Percentiles rank a stretch among this genome's conserved stretches.
phyloP scores from a whole-genome alignment of 805 yeast species.

The Saccharomyces mikatae region DNA sequence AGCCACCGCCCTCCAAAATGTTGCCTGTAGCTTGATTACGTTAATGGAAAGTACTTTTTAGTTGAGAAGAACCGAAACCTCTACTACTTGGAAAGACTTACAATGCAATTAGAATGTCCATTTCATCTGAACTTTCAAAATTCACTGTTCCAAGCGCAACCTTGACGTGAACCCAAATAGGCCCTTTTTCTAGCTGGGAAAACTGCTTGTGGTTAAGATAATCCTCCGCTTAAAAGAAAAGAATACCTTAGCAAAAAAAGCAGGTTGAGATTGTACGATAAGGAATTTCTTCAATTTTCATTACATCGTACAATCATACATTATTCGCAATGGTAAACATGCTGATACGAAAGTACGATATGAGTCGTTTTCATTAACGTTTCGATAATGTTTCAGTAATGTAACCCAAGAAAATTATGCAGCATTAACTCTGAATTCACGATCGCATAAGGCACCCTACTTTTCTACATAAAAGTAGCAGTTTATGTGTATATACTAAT shows the following conservation, averaged over 20 bases:
- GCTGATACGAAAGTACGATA: too few species aligned
- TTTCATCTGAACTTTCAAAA: neutral
- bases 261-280: neutral
- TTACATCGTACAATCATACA: neutral
- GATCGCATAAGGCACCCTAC: too few species aligned
- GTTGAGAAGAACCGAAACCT: neutral
- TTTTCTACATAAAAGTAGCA: too few species aligned
- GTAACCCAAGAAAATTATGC: too few species aligned
- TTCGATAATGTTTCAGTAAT: too few species aligned
- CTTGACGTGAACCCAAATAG: neutral
- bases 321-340: neutral
- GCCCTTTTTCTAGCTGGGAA: too few species aligned
- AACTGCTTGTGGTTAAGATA: neutral
- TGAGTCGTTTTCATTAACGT: too few species aligned
- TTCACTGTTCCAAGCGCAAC: neutral
- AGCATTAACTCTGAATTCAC: too few species aligned
- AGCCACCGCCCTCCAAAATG: neutral
- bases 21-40: neutral
- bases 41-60: neutral
- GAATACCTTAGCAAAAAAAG: neutral
- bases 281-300: neutral
- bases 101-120: neutral
- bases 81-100: neutral
- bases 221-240: neutral
- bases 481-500: too few species aligned